These are phyloP conservation scores for Boletus bicolor DNA, from an alignment of 768 basidiomycete genomes.

Conservation along the genomic window DNA sequence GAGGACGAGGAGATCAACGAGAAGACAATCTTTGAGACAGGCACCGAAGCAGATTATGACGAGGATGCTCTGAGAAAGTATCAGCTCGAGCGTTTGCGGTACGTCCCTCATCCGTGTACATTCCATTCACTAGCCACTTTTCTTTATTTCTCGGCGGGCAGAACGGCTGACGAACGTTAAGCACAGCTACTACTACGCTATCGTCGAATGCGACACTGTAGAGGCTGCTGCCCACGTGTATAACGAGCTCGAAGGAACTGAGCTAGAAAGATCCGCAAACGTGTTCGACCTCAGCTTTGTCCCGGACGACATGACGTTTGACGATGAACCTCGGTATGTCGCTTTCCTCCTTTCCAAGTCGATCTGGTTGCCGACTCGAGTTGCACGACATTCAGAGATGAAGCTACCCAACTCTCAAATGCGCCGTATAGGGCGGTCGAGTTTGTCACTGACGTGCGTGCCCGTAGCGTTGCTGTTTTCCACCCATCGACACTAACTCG, in stretches of 20 bases:
- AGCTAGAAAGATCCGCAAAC: conserved; percentile 95
- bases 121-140: background rate
- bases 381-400: conserved; percentile 55
- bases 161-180: conserved; percentile 9
- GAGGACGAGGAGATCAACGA: conserved; percentile 60
- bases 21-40: conserved; percentile 60
- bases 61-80: conserved; percentile 86
- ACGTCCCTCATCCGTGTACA: conserved; percentile 24
- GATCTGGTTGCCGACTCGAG: background rate
- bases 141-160: background rate
- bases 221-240: conserved; percentile 78
- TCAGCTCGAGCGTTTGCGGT: conserved; percentile 91
- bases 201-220: conserved; percentile 82
- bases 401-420: conserved; percentile 66
- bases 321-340: conserved; percentile 66
- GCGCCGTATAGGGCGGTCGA: conserved; percentile 72
- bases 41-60: conserved; percentile 76
- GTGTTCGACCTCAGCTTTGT: conserved; percentile 94
- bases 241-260: conserved; percentile 87
- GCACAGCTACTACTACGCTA: conserved; percentile 89
- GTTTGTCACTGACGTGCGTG: conserved; percentile 86
- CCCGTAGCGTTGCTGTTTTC: no score
- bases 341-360: background rate
- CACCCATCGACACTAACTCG: background rate
- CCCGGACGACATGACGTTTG: conserved; percentile 85